These are phyloP conservation scores for Zoysia pacifica DNA, from an alignment of 176 grass and related monocot species.

Conservation along the genomic window DNA sequence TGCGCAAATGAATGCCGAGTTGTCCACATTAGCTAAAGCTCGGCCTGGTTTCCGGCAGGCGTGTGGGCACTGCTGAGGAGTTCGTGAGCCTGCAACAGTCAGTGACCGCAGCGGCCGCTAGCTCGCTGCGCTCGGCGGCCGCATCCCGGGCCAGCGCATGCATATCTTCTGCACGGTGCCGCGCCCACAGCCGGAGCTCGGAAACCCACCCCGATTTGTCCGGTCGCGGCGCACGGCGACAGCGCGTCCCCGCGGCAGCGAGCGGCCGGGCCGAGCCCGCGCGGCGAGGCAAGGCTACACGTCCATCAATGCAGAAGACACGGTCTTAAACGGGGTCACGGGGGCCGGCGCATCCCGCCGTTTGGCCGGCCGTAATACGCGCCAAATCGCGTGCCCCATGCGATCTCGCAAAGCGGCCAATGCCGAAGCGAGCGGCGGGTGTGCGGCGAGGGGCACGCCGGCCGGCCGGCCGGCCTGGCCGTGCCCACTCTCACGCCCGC, in stretches of 20 bases:
- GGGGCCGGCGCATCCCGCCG: neutral
- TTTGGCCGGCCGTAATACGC: too few relatives aligned
- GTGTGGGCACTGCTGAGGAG: constrained; percentile 30
- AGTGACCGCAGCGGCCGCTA: constrained; percentile 30
- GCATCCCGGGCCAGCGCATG: too few relatives aligned
- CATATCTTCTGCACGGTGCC: too few relatives aligned
- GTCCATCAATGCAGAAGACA: constrained; percentile 40
- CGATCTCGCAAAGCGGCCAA: too few relatives aligned
- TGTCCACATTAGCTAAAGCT: constrained; percentile 39
- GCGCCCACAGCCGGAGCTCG: neutral
- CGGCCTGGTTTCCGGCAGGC: neutral
- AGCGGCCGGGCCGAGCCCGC: neutral
- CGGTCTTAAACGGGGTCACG: constrained; percentile 28
- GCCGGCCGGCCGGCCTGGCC: too few relatives aligned
- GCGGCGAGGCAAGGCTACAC: constrained; percentile 18
- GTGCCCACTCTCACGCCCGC: too few relatives aligned
- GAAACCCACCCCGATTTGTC: constrained; percentile 21
- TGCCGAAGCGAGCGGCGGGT: too few relatives aligned
- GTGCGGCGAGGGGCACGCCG: too few relatives aligned
- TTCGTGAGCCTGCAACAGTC: constrained; percentile 49
- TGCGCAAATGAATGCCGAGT: constrained; percentile 29
- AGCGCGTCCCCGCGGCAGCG: too few relatives aligned
- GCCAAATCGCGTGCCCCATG: too few relatives aligned
- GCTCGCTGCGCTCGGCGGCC: constrained; percentile 9
- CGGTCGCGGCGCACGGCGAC: neutral